A percentile compares a stretch with the other conserved stretches of the same genome.
These are phyloP conservation scores for Plasmodium falciparum DNA, from an alignment of 169 alveolate species.

Conservation along the genomic window DNA sequence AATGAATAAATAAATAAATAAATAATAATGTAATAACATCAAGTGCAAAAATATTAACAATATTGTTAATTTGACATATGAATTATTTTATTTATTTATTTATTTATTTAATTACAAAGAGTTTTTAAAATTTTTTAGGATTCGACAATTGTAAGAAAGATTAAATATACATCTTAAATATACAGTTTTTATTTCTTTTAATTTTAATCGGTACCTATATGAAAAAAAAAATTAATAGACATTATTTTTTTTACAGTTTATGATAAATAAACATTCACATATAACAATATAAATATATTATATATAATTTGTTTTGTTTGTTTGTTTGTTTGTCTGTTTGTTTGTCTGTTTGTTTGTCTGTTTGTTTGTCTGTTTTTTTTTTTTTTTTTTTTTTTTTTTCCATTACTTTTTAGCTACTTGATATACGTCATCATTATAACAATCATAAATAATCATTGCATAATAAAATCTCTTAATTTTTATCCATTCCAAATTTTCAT, in stretches of 20 bases:
- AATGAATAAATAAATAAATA: constrained; percentile 12
- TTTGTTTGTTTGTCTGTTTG: background rate
- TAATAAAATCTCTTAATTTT: constrained; percentile 67
- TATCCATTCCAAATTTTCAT: constrained; percentile 57
- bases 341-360: too few relatives aligned
- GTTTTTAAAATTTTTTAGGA: constrained; percentile 41
- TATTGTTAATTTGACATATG: background rate
- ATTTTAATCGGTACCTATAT: constrained; percentile 40
- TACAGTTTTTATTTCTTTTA: constrained; percentile 32
- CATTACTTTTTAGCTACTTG: constrained; percentile 31
- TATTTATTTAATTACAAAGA: constrained; percentile 35
- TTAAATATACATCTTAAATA: constrained; percentile 30
- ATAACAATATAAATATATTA: background rate
- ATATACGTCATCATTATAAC: constrained; percentile 30
- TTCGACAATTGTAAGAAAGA: constrained; percentile 39
- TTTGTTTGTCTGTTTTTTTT: background rate
- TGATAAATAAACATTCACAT: too few relatives aligned
- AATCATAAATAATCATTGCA: constrained; percentile 52
- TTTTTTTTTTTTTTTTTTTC: constrained; percentile 3
- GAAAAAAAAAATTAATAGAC: too few relatives aligned
- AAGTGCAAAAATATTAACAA: background rate
- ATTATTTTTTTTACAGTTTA: too few relatives aligned
- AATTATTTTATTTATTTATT: constrained; percentile 10
- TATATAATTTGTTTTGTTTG: background rate
- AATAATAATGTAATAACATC: background rate